Evolutionary conservation across 768 basidiomycete species (phyloP), one percentile per base, ranked within the genome.

Genomic region (Nidularia pulvinata): DNA sequence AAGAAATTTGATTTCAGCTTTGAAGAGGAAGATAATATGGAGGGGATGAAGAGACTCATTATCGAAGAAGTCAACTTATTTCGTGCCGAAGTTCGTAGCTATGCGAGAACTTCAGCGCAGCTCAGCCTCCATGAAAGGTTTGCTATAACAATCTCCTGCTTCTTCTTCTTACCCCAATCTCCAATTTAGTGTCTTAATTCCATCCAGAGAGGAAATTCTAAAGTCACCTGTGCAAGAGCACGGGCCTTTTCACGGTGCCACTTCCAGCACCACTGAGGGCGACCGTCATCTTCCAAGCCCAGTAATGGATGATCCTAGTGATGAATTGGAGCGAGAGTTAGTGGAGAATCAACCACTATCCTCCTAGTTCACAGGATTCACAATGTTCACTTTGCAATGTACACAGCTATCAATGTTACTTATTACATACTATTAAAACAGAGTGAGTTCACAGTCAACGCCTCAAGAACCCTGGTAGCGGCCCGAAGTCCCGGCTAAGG

Each of bases 41-140:
- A 96, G 44, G 97, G 97, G 6, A 99, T 99, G 97, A 93, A 96
- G 71, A 85, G 83, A 57, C 71, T 98, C 66, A 99, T 99, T 60
- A 85, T 98, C 22, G 85, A 95, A 30, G 95, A 98, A 69, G 96
- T 98, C 39, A 85, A 85, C 55, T 67, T 80, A 9, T 98, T 99
- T 84, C 85, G 97, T 39, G 81, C 88, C 7, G 87, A 95, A 65
- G 95, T 98, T 7, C 84, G 95, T 51, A 78, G 81, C 16, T 92
- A 94, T 61, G 85, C 89, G 10, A 77, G 89, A 36, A 83, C 83
- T 1, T 75, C 84, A 7, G 85, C 84, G 4, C 89, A 89, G 65
- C 81, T 89, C 46, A 85, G 88, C 49, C 77, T 86, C 50, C 88
- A 91, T 66, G 90, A 91, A 56, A 91, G 85, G 90, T 89, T 52